Evolutionary conservation across 306 rosid species (phyloP).

Genomic region (Luffa acutangula): DNA sequence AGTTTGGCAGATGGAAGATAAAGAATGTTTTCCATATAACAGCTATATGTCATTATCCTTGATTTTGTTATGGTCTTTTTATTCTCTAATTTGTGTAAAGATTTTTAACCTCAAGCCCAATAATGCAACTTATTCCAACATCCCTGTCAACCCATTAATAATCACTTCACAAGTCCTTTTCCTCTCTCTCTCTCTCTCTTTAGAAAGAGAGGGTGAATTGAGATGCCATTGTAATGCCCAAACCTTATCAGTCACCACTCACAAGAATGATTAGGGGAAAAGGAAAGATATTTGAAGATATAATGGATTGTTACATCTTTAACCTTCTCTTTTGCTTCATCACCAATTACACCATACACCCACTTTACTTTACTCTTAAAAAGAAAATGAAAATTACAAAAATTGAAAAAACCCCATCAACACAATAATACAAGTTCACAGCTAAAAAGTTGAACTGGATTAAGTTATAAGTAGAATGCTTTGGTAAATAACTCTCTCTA

Average conservation of each 20-base stretch:
- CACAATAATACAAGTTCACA: neutral
- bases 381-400: neutral
- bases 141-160: slow-evolving; percentile 44
- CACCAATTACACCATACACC: slow-evolving; percentile 11
- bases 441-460: neutral
- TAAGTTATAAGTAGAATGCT: slow-evolving; percentile 14
- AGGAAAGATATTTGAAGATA: slow-evolving; percentile 12
- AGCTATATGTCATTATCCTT: slow-evolving; percentile 6
- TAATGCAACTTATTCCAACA: slow-evolving; percentile 28
- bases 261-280: slow-evolving; percentile 9
- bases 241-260: neutral
- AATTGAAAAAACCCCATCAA: neutral
- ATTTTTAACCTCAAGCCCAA: slow-evolving; percentile 4
- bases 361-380: slow-evolving; percentile 10
- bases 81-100: neutral
- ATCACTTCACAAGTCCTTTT: slow-evolving; percentile 34
- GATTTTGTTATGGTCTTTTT: neutral
- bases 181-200: slow-evolving; percentile 21
- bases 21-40: slow-evolving; percentile 1
- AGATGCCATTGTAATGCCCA: neutral
- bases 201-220: neutral
- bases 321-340: slow-evolving; percentile 22
- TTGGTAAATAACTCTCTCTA: slow-evolving; percentile 16
- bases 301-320: slow-evolving; percentile 23
- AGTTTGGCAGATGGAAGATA: neutral